A percentile compares a stretch with the other conserved stretches of the same genome.
phyloP scores from a whole-genome alignment of 2,329 filamentous ascomycete species.

The Lasiodiplodia sp. region DNA sequence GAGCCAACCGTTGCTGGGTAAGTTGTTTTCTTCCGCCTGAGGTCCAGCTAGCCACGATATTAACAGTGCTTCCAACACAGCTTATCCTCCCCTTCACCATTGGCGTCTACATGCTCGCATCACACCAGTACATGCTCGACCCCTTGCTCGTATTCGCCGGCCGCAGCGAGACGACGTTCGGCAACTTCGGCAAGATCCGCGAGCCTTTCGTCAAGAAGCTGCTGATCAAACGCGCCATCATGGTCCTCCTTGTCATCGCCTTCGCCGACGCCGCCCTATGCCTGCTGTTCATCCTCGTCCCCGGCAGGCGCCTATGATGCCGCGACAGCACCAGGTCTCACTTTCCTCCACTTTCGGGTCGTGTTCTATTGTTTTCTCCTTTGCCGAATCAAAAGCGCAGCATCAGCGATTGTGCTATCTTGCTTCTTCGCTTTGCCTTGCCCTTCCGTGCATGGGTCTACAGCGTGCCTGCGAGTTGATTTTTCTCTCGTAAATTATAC shows the following conservation, averaged over 20 bases:
- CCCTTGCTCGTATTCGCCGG: constrained; percentile 88
- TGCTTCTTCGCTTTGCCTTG: neutral
- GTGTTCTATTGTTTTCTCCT: neutral
- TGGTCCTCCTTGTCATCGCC: constrained; percentile 78
- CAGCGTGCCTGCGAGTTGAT: constrained; percentile 5
- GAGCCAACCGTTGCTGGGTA: constrained; percentile 84
- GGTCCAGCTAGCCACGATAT: neutral
- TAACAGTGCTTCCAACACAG: constrained; percentile 51
- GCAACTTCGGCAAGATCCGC: constrained; percentile 85
- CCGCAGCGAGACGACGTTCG: constrained; percentile 94
- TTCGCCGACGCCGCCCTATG: constrained; percentile 83
- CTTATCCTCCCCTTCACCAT: constrained; percentile 89
- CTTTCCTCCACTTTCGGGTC: neutral
- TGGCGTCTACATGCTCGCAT: constrained; percentile 85
- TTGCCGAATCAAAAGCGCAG: neutral
- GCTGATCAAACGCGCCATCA: constrained; percentile 80
- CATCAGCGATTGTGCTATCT: neutral
- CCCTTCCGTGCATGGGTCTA: neutral
- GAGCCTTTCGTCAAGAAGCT: constrained; percentile 92
- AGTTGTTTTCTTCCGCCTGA: constrained; percentile 43
- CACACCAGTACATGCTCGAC: constrained; percentile 95
- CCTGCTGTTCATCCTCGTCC: constrained; percentile 92
- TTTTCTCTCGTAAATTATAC: constrained; percentile 6
- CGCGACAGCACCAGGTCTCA: neutral
- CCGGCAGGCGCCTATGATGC: constrained; percentile 77